phyloP scores from a whole-genome alignment of 2,329 filamentous ascomycete species.

The Sporothrix brasiliensis region DNA sequence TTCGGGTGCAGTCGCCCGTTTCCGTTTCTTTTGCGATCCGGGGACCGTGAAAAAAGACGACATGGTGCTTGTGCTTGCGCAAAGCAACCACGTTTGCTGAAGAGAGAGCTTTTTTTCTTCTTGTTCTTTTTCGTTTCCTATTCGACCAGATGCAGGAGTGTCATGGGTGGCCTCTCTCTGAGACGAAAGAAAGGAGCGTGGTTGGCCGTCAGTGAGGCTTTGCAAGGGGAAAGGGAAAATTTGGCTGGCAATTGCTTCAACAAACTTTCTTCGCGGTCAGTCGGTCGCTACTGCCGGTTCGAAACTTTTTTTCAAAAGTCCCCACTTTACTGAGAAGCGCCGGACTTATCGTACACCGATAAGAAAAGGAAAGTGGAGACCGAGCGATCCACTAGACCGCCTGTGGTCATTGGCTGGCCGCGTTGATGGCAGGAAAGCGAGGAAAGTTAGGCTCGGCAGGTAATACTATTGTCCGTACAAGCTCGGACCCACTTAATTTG shows the following conservation, averaged over 20 bases:
- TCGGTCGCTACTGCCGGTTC: slow-evolving; percentile 20
- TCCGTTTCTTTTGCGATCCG: slow-evolving; percentile 86
- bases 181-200: background rate
- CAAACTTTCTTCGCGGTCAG: slow-evolving; percentile 23
- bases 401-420: background rate
- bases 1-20: slow-evolving; percentile 63
- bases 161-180: background rate
- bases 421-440: no score
- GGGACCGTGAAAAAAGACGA: slow-evolving; percentile 95
- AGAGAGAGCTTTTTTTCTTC: background rate
- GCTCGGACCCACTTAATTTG: slow-evolving; percentile 22
- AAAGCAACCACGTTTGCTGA: slow-evolving; percentile 1
- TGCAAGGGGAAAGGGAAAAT: slow-evolving; percentile 21
- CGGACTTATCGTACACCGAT: slow-evolving; percentile 30
- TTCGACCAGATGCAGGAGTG: background rate
- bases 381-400: background rate
- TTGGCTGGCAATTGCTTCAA: slow-evolving; percentile 21
- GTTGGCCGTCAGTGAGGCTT: background rate
- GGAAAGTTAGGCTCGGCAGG: background rate
- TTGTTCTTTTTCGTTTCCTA: no score
- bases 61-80: slow-evolving; percentile 56
- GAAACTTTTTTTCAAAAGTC: slow-evolving; percentile 35
- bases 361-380: slow-evolving; percentile 25
- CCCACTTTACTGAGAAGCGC: slow-evolving; percentile 31
- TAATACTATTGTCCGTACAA: slow-evolving; percentile 35